Evolutionary conservation across 495 filamentous ascomycete species (phyloP).

Genomic region (Annulohypoxylon bovei): DNA sequence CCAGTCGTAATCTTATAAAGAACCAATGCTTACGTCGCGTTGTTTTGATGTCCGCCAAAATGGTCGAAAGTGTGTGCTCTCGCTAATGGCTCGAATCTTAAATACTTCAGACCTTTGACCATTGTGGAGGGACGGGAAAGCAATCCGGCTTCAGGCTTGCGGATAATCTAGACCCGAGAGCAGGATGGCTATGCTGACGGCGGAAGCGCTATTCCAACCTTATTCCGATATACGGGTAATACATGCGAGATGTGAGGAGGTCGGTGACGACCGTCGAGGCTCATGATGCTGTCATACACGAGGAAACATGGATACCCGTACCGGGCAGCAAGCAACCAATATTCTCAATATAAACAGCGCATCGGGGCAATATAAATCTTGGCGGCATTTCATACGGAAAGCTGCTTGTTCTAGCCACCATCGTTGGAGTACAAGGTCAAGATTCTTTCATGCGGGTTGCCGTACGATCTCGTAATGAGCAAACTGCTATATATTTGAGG

Average conservation of each 20-base stretch:
- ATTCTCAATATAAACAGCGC: neutral
- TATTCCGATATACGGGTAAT: conserved; percentile 9
- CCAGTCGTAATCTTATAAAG: conserved; percentile 20
- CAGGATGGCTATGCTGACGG: neutral
- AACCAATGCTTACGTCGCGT: neutral
- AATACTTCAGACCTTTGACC: conserved; percentile 15
- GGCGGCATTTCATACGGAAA: neutral
- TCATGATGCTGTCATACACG: conserved; percentile 27
- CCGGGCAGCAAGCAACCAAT: neutral
- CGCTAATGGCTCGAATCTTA: conserved; percentile 14
- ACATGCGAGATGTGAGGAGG: neutral
- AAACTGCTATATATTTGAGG: conserved; percentile 3
- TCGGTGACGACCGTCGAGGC: neutral
- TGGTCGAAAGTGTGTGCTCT: neutral
- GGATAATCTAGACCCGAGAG: conserved; percentile 10
- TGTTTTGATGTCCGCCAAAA: neutral
- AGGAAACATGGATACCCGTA: conserved; percentile 9
- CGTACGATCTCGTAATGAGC: conserved; percentile 4
- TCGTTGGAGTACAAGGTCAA: neutral
- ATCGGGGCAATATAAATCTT: neutral
- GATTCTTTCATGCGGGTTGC: neutral
- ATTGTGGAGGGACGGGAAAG: neutral
- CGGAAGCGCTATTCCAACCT: neutral
- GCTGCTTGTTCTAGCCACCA: neutral
- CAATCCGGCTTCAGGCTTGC: neutral